Evolutionary conservation across 83 land plant species (phyloP).

Genomic region (Isoetes engelmannii): DNA sequence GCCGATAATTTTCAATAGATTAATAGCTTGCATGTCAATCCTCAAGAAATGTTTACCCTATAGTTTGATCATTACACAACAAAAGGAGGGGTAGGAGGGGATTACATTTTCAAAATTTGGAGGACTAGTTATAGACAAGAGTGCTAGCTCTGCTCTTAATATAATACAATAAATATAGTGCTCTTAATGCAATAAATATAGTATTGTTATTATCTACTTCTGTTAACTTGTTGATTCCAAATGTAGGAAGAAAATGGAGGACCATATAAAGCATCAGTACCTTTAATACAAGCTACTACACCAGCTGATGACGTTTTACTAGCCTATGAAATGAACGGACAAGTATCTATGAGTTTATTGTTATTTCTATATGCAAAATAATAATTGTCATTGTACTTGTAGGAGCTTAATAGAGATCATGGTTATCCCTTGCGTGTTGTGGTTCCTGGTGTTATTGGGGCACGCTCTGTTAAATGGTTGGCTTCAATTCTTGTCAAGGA

Average conservation of each 20-base stretch:
- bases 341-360: constrained; percentile 34
- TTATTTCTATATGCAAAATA: background rate
- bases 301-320: constrained; percentile 89
- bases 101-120: too few species aligned
- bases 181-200: background rate
- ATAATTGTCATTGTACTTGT: background rate
- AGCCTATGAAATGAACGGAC: constrained; percentile 99
- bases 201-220: background rate
- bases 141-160: too few species aligned
- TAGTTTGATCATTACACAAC: too few species aligned
- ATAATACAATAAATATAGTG: background rate
- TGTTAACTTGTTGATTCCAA: background rate
- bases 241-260: constrained; percentile 92
- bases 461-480: constrained; percentile 97
- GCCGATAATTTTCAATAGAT: too few species aligned
- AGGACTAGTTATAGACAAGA: too few species aligned
- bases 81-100: too few species aligned
- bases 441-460: constrained; percentile 99
- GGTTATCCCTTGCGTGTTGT: constrained; percentile 88
- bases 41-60: too few species aligned
- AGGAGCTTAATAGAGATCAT: constrained; percentile 92
- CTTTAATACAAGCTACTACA: constrained; percentile 72
- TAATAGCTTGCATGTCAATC: too few species aligned
- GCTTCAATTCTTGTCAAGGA: constrained; percentile 56
- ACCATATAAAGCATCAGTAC: constrained; percentile 90